These are phyloP conservation scores for Fomitopsis schrenkii DNA, from an alignment of 1,284 basidiomycete species.

Conservation along the genomic window DNA sequence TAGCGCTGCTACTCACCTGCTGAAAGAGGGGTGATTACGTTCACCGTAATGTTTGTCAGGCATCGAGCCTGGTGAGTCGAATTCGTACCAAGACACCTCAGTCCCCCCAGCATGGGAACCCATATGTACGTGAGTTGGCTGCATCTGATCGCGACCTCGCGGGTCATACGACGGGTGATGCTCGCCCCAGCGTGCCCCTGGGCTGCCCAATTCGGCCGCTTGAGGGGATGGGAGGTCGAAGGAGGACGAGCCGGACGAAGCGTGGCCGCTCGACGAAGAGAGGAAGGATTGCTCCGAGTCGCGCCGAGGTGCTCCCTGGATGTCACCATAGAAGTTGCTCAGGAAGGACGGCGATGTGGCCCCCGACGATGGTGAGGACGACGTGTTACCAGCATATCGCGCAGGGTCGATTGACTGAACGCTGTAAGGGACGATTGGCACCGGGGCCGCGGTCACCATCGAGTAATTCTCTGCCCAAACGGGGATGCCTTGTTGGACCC, in stretches of 20 bases:
- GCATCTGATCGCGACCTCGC: background rate
- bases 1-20: constrained; percentile 5
- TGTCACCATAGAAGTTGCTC: background rate
- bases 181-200: background rate
- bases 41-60: background rate
- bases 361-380: background rate
- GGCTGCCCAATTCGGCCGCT: background rate
- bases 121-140: background rate
- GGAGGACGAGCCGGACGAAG: background rate
- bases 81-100: background rate
- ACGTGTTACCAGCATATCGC: background rate
- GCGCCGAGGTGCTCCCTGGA: background rate
- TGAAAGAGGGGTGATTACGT: background rate
- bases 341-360: background rate
- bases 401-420: background rate
- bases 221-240: background rate
- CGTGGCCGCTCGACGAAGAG: background rate
- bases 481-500: background rate
- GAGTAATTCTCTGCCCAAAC: background rate
- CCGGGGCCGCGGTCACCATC: background rate
- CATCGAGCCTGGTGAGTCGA: background rate
- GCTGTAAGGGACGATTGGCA: background rate
- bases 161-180: background rate
- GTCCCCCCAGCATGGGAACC: background rate
- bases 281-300: background rate